Evolutionary conservation across 495 filamentous ascomycete species (phyloP).

Genomic region (Talaromyces ruber): DNA sequence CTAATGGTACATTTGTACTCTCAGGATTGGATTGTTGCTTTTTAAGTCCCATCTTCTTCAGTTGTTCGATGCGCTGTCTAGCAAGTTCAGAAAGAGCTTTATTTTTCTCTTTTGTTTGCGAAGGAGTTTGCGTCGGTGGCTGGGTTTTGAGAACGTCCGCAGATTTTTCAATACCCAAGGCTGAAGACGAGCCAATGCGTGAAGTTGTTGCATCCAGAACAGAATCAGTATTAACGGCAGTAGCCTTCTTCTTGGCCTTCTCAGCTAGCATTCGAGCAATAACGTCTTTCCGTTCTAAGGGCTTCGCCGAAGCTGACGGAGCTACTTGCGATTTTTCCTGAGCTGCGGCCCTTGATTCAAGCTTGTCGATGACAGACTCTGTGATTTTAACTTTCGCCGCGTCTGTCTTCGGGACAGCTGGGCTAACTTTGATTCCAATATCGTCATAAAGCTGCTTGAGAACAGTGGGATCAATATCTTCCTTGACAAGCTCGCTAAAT

Average conservation of each 20-base stretch:
- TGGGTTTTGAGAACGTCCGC: conserved; percentile 13
- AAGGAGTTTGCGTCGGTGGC: conserved; percentile 10
- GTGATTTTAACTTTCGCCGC: neutral
- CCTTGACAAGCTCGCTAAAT: conserved; percentile 59
- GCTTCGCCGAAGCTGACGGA: conserved; percentile 21
- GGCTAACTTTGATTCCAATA: conserved; percentile 42
- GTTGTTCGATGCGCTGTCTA: conserved; percentile 40
- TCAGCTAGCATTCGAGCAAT: conserved; percentile 66
- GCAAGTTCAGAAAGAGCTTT: conserved; percentile 49
- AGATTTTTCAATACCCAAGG: conserved; percentile 11
- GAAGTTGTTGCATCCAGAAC: conserved; percentile 18
- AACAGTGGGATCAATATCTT: conserved; percentile 57
- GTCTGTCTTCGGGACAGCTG: neutral
- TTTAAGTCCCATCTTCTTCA: conserved; percentile 36
- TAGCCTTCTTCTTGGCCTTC: conserved; percentile 26
- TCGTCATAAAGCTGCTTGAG: conserved; percentile 58
- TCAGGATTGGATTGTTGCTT: conserved; percentile 15
- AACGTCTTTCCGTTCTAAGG: conserved; percentile 66
- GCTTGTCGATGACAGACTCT: conserved; percentile 1
- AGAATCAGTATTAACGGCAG: neutral
- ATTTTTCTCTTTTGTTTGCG: conserved; percentile 36
- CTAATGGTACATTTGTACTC: neutral
- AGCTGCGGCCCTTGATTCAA: neutral
- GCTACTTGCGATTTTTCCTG: neutral
- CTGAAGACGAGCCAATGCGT: conserved; percentile 19